A percentile compares a stretch with the other conserved stretches of the same genome.
These are phyloP conservation scores for Thielaviopsis ethacetica DNA, from an alignment of 2,329 filamentous ascomycete genomes.

Conservation along the genomic window DNA sequence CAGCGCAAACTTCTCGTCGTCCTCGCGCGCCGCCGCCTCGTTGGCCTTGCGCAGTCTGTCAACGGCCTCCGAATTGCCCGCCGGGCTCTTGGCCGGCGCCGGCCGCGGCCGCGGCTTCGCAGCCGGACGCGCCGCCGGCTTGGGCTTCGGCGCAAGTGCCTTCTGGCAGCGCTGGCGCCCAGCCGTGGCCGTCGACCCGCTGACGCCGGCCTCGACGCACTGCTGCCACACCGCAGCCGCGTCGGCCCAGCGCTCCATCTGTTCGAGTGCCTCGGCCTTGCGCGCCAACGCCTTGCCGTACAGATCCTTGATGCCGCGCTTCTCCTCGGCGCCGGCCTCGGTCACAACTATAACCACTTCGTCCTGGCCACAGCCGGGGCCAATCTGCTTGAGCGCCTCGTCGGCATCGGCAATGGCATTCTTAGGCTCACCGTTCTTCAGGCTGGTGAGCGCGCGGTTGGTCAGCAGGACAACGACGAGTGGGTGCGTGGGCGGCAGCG, in stretches of 20 bases:
- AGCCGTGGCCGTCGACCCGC: constrained; percentile 69
- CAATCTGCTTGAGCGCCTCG: constrained; percentile 62
- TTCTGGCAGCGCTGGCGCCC: constrained; percentile 82
- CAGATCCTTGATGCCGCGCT: constrained; percentile 80
- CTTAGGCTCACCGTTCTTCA: constrained; percentile 88
- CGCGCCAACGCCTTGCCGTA: constrained; percentile 87
- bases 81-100: constrained; percentile 14
- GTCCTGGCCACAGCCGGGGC: constrained; percentile 57
- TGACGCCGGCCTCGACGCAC: constrained; percentile 70
- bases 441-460: constrained; percentile 75
- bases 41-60: constrained; percentile 70
- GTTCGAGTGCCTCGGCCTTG: constrained; percentile 88
- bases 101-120: constrained; percentile 13
- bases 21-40: constrained; percentile 65
- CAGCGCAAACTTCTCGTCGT: constrained; percentile 85
- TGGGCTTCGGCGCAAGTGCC: constrained; percentile 52
- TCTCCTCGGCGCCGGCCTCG: constrained; percentile 40
- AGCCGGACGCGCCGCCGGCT: constrained; percentile 24
- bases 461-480: constrained; percentile 77
- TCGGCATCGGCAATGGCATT: constrained; percentile 75
- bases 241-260: constrained; percentile 86
- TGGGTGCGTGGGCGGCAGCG: constrained; percentile 64
- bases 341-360: constrained; percentile 56
- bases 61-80: constrained; percentile 55
- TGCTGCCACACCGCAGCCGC: constrained; percentile 65